These are phyloP conservation scores for Thalia dealbata DNA, from an alignment of 176 grass and related monocot species.

Conservation along the genomic window DNA sequence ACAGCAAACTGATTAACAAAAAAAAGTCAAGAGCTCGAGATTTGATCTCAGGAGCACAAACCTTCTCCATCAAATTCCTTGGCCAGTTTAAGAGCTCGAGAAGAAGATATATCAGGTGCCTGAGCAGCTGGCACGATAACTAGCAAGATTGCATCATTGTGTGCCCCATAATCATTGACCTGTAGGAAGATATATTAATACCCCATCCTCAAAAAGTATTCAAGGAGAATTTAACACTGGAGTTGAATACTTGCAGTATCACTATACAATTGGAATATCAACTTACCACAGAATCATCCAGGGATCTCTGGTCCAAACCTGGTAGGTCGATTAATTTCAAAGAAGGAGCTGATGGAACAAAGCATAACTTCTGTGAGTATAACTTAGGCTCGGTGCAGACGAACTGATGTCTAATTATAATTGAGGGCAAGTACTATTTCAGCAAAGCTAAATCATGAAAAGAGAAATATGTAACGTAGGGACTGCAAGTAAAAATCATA, in stretches of 20 bases:
- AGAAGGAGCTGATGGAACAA: slow-evolving; percentile 35
- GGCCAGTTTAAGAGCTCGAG: slow-evolving; percentile 56
- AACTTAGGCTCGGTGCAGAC: slow-evolving; percentile 12
- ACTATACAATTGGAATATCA: neutral
- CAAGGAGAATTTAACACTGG: slow-evolving; percentile 7
- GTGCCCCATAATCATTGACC: slow-evolving; percentile 51
- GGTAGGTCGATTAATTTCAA: slow-evolving; percentile 77
- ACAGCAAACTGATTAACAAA: too few relatives aligned
- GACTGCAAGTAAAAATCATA: too few relatives aligned
- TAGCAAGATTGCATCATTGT: slow-evolving; percentile 66
- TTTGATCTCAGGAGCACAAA: slow-evolving; percentile 5
- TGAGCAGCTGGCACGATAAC: slow-evolving; percentile 66
- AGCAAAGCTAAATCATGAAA: neutral
- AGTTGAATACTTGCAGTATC: neutral
- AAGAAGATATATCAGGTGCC: slow-evolving; percentile 68
- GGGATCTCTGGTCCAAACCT: slow-evolving; percentile 59
- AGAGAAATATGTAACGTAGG: neutral
- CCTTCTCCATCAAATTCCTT: slow-evolving; percentile 77
- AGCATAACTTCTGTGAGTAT: slow-evolving; percentile 23
- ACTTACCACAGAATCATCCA: slow-evolving; percentile 65
- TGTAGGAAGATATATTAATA: slow-evolving; percentile 23
- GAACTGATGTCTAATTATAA: neutral
- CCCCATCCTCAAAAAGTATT: slow-evolving; percentile 2
- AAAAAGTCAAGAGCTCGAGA: neutral
- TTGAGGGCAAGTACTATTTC: neutral